Percentiles rank a stretch among this genome's conserved stretches.
phyloP scores from a whole-genome alignment of 805 yeast genomes.

The Kregervanrija delftensis region DNA sequence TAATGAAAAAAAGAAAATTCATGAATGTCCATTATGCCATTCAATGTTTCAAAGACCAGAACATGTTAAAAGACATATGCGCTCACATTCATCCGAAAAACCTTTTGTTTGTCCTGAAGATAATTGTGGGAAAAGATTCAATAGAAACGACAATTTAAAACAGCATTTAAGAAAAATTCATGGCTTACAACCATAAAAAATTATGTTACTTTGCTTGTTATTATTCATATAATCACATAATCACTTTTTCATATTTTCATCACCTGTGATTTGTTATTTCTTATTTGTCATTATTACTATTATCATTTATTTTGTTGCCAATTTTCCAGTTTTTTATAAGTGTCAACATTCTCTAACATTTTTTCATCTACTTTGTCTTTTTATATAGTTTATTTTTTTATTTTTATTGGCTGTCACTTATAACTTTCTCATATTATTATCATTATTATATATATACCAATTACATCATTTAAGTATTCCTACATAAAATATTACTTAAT shows the following conservation, averaged over 20 bases:
- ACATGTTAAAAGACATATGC: slow-evolving; percentile 61
- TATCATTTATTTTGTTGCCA: background rate
- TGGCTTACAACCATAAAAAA: slow-evolving; percentile 13
- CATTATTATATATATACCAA: too few species aligned
- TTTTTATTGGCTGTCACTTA: too few species aligned
- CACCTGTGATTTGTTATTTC: background rate
- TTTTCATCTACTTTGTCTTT: too few species aligned
- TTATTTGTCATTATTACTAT: background rate
- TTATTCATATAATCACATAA: background rate
- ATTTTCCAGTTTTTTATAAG: background rate
- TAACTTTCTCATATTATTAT: too few species aligned
- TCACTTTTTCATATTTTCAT: background rate
- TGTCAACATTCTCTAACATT: background rate
- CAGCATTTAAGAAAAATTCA: slow-evolving; percentile 61
- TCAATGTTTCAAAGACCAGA: slow-evolving; percentile 63
- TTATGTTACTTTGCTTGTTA: background rate
- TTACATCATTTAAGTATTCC: too few species aligned
- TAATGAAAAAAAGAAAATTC: slow-evolving; percentile 46
- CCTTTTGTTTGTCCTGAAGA: slow-evolving; percentile 49
- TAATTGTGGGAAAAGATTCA: slow-evolving; percentile 49
- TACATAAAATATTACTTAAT: too few species aligned
- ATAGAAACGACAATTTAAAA: slow-evolving; percentile 53
- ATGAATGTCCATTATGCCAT: slow-evolving; percentile 59
- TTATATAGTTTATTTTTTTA: too few species aligned
- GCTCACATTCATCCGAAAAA: slow-evolving; percentile 50